Evolutionary conservation across 208 protist genomes (phyloP), one percentile per base, ranked within the genome.

Genomic region (Crithidia expoeki): DNA sequence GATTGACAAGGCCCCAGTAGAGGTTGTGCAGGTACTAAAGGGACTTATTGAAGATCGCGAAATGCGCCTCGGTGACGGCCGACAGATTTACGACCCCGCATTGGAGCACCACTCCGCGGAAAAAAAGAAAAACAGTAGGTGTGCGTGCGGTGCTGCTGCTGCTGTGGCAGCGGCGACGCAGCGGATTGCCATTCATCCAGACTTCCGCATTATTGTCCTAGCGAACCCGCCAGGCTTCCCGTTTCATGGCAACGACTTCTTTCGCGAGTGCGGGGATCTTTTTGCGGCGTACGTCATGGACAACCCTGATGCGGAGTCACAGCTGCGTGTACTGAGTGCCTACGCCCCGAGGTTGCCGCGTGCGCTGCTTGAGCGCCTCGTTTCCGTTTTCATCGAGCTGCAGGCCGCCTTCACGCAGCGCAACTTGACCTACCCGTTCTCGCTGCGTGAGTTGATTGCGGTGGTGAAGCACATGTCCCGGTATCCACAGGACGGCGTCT

Each of bases 171-270:
- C 49, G 36, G 19, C 47, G 34, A 58, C 44, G 51, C 62, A 62
- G 63, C 50, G 64, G 16, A 84, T 95, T 57, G 52, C 57, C 6
- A 90, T 94, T 40, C 86, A 94, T 46, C 81, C 80, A 2, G 89
- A 94, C 68, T 95, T 95, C 68, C 86, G 90, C 58, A 89, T 92
- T 55, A 92, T 97, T 58, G 92, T 94, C 2, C 66, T 95, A 32
- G 89, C 89, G 7, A 98, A 97, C 76, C 86, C 91, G 49, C 96
- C 96, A 0, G 95, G 94, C 19, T 98, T 93, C 76, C 97, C 96
- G 1, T 98, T 98, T 74, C 86, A 98, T 71, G 97, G 95, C 60
- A 98, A 98, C 69, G 94, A 98, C 80, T 98, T 98, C 64, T 98
- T 95, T 76, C 80, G 83, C 36, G 89, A 92, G 62, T 94, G 90